Evolutionary conservation across 345 rosid genomes (phyloP).

Genomic region (Streptanthus diversifolius): DNA sequence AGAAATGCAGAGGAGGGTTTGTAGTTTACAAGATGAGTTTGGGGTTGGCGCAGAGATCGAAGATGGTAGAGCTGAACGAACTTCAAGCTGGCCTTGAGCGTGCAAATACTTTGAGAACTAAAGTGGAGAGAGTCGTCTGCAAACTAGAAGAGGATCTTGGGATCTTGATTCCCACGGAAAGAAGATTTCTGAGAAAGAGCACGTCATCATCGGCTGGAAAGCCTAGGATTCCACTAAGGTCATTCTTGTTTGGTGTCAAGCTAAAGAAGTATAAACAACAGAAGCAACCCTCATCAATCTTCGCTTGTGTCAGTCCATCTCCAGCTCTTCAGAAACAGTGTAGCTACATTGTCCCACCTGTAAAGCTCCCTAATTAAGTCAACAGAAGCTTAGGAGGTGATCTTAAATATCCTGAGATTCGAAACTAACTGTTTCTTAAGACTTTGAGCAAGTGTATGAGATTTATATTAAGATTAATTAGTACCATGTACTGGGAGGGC

Average conservation of each 20-base stretch:
- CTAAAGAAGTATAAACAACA: constrained; percentile 50
- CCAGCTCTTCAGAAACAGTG: constrained; percentile 48
- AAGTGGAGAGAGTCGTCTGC: constrained; percentile 49
- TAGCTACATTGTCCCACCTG: constrained; percentile 33
- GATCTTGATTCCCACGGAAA: not conserved
- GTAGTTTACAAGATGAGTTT: constrained; percentile 71
- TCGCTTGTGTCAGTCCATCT: constrained; percentile 53
- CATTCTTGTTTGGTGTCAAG: constrained; percentile 89
- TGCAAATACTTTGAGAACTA: constrained; percentile 42
- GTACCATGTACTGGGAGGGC: constrained; percentile 22
- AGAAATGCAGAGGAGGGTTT: constrained; percentile 55
- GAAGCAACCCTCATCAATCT: constrained; percentile 39
- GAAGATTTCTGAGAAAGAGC: constrained; percentile 31
- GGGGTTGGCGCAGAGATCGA: constrained; percentile 52
- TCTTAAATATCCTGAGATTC: not conserved
- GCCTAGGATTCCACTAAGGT: constrained; percentile 64
- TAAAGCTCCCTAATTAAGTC: constrained; percentile 15
- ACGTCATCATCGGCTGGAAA: constrained; percentile 20
- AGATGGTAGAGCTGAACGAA: constrained; percentile 65
- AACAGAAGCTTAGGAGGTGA: constrained; percentile 14
- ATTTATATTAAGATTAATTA: constrained; percentile 20
- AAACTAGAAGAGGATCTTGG: constrained; percentile 52
- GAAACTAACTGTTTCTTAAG: not conserved
- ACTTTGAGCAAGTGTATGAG: constrained; percentile 9
- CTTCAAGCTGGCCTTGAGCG: constrained; percentile 49